phyloP scores from a whole-genome alignment of 208 protist genomes.

The Leptomonas seymouri region DNA sequence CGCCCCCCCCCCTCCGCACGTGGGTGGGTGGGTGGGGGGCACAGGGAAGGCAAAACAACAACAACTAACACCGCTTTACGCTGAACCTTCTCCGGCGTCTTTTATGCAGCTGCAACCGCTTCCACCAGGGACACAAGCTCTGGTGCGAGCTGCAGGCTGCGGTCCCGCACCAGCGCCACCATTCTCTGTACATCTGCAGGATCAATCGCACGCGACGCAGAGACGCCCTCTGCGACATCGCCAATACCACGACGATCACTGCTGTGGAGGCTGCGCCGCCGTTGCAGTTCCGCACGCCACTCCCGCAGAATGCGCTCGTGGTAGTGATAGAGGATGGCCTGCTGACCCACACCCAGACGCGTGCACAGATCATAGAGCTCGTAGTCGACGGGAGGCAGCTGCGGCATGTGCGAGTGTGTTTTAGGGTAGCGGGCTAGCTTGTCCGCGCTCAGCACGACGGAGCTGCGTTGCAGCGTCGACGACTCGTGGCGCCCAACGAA shows the following conservation, averaged over 20 bases:
- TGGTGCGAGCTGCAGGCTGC: constrained; percentile 70
- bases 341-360: constrained; percentile 56
- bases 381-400: constrained; percentile 78
- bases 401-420: constrained; percentile 56
- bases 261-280: constrained; percentile 11
- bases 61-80: too few species aligned
- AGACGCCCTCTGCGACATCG: background rate
- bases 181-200: constrained; percentile 61
- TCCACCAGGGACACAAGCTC: constrained; percentile 72
- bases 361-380: constrained; percentile 77
- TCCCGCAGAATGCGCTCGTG: constrained; percentile 75
- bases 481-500: constrained; percentile 59
- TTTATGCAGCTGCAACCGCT: constrained; percentile 35
- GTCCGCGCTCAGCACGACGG: constrained; percentile 49
- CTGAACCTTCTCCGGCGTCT: too few species aligned
- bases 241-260: background rate
- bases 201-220: background rate
- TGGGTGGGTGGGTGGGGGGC: too few species aligned
- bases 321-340: constrained; percentile 63
- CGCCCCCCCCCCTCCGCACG: too few species aligned
- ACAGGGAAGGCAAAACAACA: too few species aligned
- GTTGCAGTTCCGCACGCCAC: constrained; percentile 61
- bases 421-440: constrained; percentile 66
- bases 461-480: constrained; percentile 29
- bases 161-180: constrained; percentile 65